A percentile compares a stretch with the other conserved stretches of the same genome.
Conservation (phyloP, 2,329 filamentous ascomycete species). For the Cladobotryum mycophilum region DNA sequence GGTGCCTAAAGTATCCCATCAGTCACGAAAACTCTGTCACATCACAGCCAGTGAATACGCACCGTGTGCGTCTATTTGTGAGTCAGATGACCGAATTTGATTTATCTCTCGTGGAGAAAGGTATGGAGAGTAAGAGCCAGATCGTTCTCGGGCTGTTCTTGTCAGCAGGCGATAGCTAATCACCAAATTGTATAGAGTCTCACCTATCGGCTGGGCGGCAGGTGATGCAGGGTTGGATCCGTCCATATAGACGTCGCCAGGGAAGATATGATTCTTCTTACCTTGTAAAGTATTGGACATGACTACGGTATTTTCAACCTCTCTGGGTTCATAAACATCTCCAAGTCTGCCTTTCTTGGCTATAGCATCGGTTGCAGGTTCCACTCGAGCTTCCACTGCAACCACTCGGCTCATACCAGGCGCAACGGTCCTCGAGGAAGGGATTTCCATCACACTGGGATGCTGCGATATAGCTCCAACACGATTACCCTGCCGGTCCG, state of each 20-base stretch:
- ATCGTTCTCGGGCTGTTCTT: slow-evolving; percentile 33
- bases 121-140: slow-evolving; percentile 47
- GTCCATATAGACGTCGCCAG: not conserved
- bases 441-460: not conserved
- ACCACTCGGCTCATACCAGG: not conserved
- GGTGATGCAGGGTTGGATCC: not conserved
- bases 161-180: not conserved
- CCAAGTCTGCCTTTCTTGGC: slow-evolving; percentile 65
- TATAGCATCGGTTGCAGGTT: slow-evolving; percentile 13
- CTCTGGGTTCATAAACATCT: slow-evolving; percentile 45
- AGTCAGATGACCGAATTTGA: slow-evolving; percentile 5
- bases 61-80: not conserved
- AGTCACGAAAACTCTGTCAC: not conserved
- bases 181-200: not conserved
- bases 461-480: not conserved
- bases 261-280: not conserved
- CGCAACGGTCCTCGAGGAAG: not conserved
- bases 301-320: slow-evolving; percentile 2
- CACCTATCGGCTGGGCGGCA: slow-evolving; percentile 3
- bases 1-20: not conserved
- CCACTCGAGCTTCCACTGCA: too few relatives aligned
- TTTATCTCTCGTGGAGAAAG: slow-evolving; percentile 44
- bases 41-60: not conserved
- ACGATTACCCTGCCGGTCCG: slow-evolving; percentile 7
- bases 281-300: not conserved